Evolutionary conservation across 2,329 filamentous ascomycete genomes (phyloP), one percentile per base, ranked within the genome.

Genomic region (Cladophialophora yegresii): DNA sequence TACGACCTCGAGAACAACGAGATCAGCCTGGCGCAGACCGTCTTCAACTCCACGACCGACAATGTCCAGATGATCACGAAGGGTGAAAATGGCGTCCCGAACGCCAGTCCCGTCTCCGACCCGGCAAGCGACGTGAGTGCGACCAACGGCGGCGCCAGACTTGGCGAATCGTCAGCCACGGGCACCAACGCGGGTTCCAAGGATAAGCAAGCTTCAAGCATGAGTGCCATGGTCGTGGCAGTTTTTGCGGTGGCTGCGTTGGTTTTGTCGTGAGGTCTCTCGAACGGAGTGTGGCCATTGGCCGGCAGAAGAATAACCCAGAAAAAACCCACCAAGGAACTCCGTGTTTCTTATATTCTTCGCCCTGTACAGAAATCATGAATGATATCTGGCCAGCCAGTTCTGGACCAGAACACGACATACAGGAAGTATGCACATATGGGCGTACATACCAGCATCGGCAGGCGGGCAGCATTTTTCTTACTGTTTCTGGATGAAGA

Each of bases 1-100:
- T 87, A 87, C 73, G 85, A 87, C 65, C 77, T 88, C 13, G 74
- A 73, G 22, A 84, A 83, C 73, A 86, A 87, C 72, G 78, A 86
- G 71, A 86, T 87, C 69, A 84, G 82, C 2, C 75, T 88, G 22
- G 85, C 85, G 2, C 84, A 85, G 70, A 87, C 85, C 2, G 82
- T 82, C 66, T 87, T 87, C 78, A 85, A 87, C 71, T 77, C 82
- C 7, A 83, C 82, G 0, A 69, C 70, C 4, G 71, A 75, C 54
- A 78, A 83, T 65, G 74, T 87, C 54, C 64, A 82, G 63, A 85
- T 87, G 70, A 87, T 87, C 61, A 77, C 78, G 7, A 77, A 77
- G 16, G 82, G 82, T 2, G 69, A 76, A 2, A 68, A 75, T 43
- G 79, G 80, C 9, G 79, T 87, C 1, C 85, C 85, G 0, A 77